Evolutionary conservation across 1,139 yeast species (phyloP), one percentile per base, ranked within the genome.

Genomic region (Saccharomycopsis crataegensis): DNA sequence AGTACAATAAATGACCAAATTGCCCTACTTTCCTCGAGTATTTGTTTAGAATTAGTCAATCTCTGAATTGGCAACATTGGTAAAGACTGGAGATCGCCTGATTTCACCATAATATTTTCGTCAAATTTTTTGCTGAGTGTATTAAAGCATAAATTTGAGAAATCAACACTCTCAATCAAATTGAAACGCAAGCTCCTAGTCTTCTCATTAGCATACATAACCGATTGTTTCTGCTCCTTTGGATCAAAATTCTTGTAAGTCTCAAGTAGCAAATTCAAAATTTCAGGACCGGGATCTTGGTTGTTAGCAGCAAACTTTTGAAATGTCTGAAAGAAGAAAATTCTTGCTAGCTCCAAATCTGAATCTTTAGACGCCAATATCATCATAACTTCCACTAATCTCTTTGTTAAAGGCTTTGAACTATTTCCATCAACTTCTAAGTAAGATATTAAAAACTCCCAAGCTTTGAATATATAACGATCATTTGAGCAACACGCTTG

Each of bases 1-100:
- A 74, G 64, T 14, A 77, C 59, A 11, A 79, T 67, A 62, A 77
- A 83, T 2, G 77, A 77, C 83, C 94, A 81, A 11, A 91, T 57
- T 0, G 98, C 98, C 54, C 80, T 75, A 0, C 94, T 81, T 67
- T 91, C 98, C 0, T 86, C 83, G 50, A 86, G 58, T 0, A 87
- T 70, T 58, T 82, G 81, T 34, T 62, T 64, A 9, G 61, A 60
- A 6, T 70, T 67, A 1, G 65, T 62, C 11, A 84, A 65, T 37
- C 73, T 74, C 1, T 70, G 63, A 1, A 75, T 57, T 0, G 96
- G 96, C 47, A 90, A 69, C 58, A 89, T 74, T 1, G 97, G 97
- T 9, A 88, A 78, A 46, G 64, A 54, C 1, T 22, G 34, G 16
- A 8, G 12, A 22, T 49, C 43, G 7, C 47, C 37, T 11, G 11